Evolutionary conservation across 345 rosid species (phyloP), one percentile per base, ranked within the genome.

Genomic region (Rhodamnia rubescens): DNA sequence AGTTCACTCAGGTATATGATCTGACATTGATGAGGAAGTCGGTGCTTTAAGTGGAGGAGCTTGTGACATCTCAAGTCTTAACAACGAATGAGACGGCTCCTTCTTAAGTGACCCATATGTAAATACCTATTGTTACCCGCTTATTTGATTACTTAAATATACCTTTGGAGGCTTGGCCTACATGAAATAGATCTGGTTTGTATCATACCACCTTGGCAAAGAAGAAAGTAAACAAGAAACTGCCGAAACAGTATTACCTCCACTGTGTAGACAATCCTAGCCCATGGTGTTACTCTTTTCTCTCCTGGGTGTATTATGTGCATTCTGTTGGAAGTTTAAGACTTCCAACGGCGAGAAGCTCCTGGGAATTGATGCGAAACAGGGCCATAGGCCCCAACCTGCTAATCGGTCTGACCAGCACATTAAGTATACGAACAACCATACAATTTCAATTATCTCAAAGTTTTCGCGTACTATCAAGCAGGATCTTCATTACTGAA

Each of bases 41-140:
- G 1, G 20, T 13, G n/a, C 20, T 1, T 59, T 27, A 59, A 14
- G 20, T 6, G 20, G 27, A 59, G 36, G 20, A 59, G 14, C n/a
- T 59, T 27, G 9, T 27, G 40, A 27, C 5, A 59, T 8, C 74
- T 61, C 21, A 61, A 61, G 20, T 61, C 0, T 8, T 15, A 61
- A 61, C 4, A 6, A 0, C 8, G 10, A 16, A 61, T 61, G 3
- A 0, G 40, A 14, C 2, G 10, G 4, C 0, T 61, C 18, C 3
- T 27, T 61, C 7, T 27, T 14, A 27, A 27, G 29, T 14, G 18
- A 14, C 27, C 11, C 10, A 61, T 32, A 27, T 27, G 40, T 61
- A 27, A 61, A 0, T 27, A 32, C 74, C 74, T 27, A 27, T 2
- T 59, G 29, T n/a, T 36, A 59, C 74, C 13, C 1, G 36, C 74